Evolutionary conservation across 805 yeast species (phyloP).

Genomic region (Teunomyces kruisii): DNA sequence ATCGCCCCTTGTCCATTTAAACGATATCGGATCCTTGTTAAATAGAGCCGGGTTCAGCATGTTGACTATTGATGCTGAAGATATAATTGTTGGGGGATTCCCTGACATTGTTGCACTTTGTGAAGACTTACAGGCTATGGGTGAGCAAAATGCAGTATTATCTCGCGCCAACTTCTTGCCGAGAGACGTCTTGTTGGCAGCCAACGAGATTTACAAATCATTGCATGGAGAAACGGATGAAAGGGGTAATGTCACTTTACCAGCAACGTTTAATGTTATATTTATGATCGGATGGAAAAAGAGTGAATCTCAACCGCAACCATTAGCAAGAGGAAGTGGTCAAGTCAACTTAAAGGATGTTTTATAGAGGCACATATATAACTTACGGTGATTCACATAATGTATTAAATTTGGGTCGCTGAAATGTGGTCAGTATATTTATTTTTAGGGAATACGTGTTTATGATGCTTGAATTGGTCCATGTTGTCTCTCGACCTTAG

Average conservation of each 20-base stretch:
- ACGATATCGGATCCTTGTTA: conserved; percentile 71
- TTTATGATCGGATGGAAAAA: conserved; percentile 91
- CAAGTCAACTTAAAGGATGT: conserved; percentile 68
- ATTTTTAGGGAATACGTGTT: no score
- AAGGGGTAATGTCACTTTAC: conserved; percentile 49
- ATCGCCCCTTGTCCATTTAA: conserved; percentile 75
- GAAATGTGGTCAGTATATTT: no score
- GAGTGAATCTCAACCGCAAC: conserved; percentile 66
- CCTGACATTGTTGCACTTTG: conserved; percentile 69
- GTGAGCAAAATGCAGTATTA: conserved; percentile 75
- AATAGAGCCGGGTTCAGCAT: conserved; percentile 76
- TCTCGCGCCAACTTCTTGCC: conserved; percentile 40
- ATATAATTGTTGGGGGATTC: conserved; percentile 69
- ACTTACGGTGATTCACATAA: no score
- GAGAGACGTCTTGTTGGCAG: conserved; percentile 68
- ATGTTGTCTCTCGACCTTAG: no score
- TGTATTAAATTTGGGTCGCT: no score
- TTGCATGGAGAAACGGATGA: conserved; percentile 67
- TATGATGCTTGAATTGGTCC: no score
- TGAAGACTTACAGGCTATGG: conserved; percentile 77
- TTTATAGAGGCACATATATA: conserved; percentile 18
- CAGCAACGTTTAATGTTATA: conserved; percentile 76
- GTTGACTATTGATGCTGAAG: conserved; percentile 83
- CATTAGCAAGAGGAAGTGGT: conserved; percentile 71
- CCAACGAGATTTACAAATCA: conserved; percentile 69